These are phyloP conservation scores for Trichophyton benhamiae DNA, from an alignment of 2,329 filamentous ascomycete species.

Conservation along the genomic window DNA sequence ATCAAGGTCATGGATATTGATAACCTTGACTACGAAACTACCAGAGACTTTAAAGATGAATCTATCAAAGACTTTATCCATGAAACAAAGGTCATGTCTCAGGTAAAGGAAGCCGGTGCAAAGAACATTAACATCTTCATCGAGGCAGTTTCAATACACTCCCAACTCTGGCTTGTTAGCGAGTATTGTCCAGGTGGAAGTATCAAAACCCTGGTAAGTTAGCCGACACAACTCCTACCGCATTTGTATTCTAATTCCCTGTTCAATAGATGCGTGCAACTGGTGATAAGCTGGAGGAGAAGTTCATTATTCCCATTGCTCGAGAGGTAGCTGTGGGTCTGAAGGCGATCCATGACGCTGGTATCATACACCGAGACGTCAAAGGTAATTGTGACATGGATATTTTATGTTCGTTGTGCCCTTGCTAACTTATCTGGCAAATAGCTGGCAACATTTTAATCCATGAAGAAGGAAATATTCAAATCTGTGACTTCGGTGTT, in stretches of 20 bases:
- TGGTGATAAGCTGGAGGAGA: slow-evolving; percentile 42
- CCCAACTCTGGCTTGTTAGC: slow-evolving; percentile 54
- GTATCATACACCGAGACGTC: slow-evolving; percentile 53
- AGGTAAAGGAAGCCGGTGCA: slow-evolving; percentile 49
- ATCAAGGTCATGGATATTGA: slow-evolving; percentile 42
- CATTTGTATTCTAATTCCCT: not conserved
- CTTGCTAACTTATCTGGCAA: not conserved
- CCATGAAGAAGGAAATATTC: slow-evolving; percentile 49
- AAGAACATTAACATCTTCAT: slow-evolving; percentile 53
- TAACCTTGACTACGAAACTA: slow-evolving; percentile 35
- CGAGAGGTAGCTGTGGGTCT: slow-evolving; percentile 51
- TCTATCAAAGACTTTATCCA: slow-evolving; percentile 46
- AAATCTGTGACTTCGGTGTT: slow-evolving; percentile 56
- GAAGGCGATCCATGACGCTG: slow-evolving; percentile 52
- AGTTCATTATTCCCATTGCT: slow-evolving; percentile 52
- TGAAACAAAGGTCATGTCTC: slow-evolving; percentile 51
- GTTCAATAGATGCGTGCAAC: slow-evolving; percentile 36
- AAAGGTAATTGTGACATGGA: slow-evolving; percentile 37
- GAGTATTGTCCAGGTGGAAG: slow-evolving; percentile 57
- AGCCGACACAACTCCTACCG: not conserved
- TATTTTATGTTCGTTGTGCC: not conserved
- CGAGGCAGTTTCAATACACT: slow-evolving; percentile 51
- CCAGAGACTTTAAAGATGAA: slow-evolving; percentile 37
- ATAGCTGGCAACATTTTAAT: slow-evolving; percentile 51
- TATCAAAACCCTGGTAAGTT: slow-evolving; percentile 48